phyloP scores from a whole-genome alignment of 2,329 filamentous ascomycete genomes.

The Aspergillus piperis region DNA sequence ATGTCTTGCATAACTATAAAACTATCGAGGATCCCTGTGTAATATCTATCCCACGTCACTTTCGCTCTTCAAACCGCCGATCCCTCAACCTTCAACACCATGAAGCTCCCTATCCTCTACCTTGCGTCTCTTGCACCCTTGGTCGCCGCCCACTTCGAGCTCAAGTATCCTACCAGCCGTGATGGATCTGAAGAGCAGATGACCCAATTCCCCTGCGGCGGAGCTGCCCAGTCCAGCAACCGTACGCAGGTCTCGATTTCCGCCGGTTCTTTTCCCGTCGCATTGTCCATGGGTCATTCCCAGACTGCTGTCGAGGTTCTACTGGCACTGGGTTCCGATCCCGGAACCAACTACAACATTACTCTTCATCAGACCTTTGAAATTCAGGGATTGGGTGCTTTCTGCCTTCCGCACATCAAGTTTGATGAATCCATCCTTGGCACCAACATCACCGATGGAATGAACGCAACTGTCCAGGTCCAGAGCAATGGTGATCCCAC shows the following conservation, averaged over 20 bases:
- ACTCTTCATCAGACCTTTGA: slow-evolving; percentile 63
- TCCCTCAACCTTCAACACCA: slow-evolving; percentile 14
- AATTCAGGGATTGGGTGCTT: slow-evolving; percentile 62
- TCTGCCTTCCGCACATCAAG: slow-evolving; percentile 64
- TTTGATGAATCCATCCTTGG: slow-evolving; percentile 34
- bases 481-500: slow-evolving; percentile 62
- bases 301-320: slow-evolving; percentile 56
- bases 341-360: slow-evolving; percentile 66
- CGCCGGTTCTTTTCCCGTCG: slow-evolving; percentile 51
- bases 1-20: background rate
- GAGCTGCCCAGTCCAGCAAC: slow-evolving; percentile 46
- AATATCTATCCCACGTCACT: background rate
- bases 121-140: slow-evolving; percentile 47
- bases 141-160: slow-evolving; percentile 57
- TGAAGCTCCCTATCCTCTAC: slow-evolving; percentile 38
- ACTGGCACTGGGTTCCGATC: slow-evolving; percentile 54
- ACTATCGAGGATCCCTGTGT: background rate
- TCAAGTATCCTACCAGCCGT: slow-evolving; percentile 55
- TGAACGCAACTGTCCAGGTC: slow-evolving; percentile 68
- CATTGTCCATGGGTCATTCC: slow-evolving; percentile 55
- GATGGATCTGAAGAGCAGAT: slow-evolving; percentile 53
- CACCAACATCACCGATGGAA: slow-evolving; percentile 59
- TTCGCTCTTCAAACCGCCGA: background rate
- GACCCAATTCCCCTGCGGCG: slow-evolving; percentile 53
- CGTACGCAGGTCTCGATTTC: slow-evolving; percentile 54